Evolutionary conservation across 164 flowering plant genomes (phyloP), one percentile per base, ranked within the genome.

Genomic region (Santalum album): DNA sequence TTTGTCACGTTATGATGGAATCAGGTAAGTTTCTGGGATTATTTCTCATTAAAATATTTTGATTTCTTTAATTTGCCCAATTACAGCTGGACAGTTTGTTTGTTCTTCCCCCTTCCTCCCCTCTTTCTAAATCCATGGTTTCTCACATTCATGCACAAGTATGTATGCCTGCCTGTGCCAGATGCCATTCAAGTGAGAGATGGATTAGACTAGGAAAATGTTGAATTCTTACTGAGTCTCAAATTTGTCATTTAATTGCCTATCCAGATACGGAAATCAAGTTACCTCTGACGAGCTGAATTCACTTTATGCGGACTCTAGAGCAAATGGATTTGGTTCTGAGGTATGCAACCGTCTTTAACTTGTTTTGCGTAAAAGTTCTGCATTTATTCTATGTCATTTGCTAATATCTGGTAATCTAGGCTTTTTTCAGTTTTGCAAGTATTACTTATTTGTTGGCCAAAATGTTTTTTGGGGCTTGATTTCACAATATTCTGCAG

Each of bases 1-100:
- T 67, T 71, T 92, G 66, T 79, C 98, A 40, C 89, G 98, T 49
- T 92, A 92, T 73, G 98, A 92, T 78, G 96, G 96, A 59, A 69
- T 92, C 61, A 92, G 98, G 98, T 91, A 61, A 66, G 58, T 24
- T 61, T 32, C 56, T 53, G 1, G 52, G 21, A 23, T 6, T 39
- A 45, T 55, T 54, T 29, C 16, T 19, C 35, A 66, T 54, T 15
- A 21, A 16, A 20, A 11, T 51, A 12, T 42, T 23, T 50, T 38
- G 19, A 9, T 42, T 25, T 18, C 16, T 42, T 59, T 21, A n/a
- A 26, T 14, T n/a, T 22, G 16, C 19, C 4, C 34, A 29, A 4
- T 29, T 4, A 29, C 34, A n/a, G n/a, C n/a, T n/a, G n/a, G n/a
- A n/a, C n/a, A n/a, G n/a, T n/a, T n/a, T n/a, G n/a, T n/a, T n/a